These are phyloP conservation scores for Colletotrichum sojae DNA, from an alignment of 2,329 filamentous ascomycete genomes.

Conservation along the genomic window DNA sequence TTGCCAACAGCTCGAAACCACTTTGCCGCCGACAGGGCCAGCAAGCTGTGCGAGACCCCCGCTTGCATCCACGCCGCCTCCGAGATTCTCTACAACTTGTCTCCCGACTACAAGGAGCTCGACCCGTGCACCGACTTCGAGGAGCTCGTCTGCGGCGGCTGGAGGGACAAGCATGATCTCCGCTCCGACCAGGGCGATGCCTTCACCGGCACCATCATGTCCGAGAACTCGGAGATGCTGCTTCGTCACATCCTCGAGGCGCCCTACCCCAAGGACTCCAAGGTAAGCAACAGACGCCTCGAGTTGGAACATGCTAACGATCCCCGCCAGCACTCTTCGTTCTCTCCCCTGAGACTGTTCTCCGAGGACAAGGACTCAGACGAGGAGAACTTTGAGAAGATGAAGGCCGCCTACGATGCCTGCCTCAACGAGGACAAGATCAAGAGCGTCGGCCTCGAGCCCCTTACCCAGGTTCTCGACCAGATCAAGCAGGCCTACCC, in stretches of 20 bases:
- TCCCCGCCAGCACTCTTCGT: slow-evolving; percentile 60
- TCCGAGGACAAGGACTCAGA: slow-evolving; percentile 60
- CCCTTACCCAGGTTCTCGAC: slow-evolving; percentile 69
- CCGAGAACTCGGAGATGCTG: slow-evolving; percentile 70
- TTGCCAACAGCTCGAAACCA: slow-evolving; percentile 4
- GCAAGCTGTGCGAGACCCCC: slow-evolving; percentile 45
- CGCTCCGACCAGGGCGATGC: slow-evolving; percentile 73
- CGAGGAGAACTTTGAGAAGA: slow-evolving; percentile 75
- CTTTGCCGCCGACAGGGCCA: slow-evolving; percentile 22
- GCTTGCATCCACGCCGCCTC: slow-evolving; percentile 51
- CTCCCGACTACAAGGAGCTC: slow-evolving; percentile 67
- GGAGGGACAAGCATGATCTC: slow-evolving; percentile 74
- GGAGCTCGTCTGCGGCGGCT: slow-evolving; percentile 77
- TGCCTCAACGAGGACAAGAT: slow-evolving; percentile 75
- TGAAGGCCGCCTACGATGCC: slow-evolving; percentile 75
- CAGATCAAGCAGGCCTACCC: slow-evolving; percentile 45
- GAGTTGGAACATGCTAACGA: slow-evolving; percentile 32
- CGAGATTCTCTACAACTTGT: slow-evolving; percentile 47
- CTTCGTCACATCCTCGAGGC: slow-evolving; percentile 76
- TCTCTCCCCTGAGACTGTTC: slow-evolving; percentile 59
- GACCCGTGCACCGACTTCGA: slow-evolving; percentile 81
- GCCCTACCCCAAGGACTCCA: slow-evolving; percentile 61
- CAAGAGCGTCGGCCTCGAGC: slow-evolving; percentile 67
- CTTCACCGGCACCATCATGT: slow-evolving; percentile 73
- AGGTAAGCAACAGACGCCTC: slow-evolving; percentile 47